Evolutionary conservation across 352 stramenopile genomes (phyloP).

Genomic region (Phytophthora meadii): DNA sequence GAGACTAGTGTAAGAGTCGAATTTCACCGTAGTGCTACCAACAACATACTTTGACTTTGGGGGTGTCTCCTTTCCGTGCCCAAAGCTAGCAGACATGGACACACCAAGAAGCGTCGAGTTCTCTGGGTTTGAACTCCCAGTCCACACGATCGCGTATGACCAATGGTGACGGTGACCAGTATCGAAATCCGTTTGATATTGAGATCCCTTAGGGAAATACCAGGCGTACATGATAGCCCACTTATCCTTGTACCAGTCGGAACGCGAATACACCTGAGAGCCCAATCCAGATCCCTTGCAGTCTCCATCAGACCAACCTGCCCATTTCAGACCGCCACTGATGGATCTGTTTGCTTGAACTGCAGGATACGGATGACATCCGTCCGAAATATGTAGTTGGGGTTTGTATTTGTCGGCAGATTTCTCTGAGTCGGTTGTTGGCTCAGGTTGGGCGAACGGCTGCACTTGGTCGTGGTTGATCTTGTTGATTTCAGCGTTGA

Average conservation of each 20-base stretch:
- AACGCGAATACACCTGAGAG: slow-evolving; percentile 33
- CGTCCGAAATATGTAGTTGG: slow-evolving; percentile 9
- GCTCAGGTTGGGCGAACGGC: slow-evolving; percentile 7
- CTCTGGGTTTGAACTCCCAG: not conserved
- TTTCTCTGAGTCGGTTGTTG: slow-evolving; percentile 14
- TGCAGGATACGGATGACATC: slow-evolving; percentile 21
- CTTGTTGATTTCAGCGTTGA: not conserved
- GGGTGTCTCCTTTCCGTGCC: slow-evolving; percentile 5
- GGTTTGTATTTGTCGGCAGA: slow-evolving; percentile 18
- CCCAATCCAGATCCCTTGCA: slow-evolving; percentile 25
- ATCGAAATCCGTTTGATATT: not conserved
- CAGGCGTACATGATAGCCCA: slow-evolving; percentile 34
- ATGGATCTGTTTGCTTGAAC: slow-evolving; percentile 7
- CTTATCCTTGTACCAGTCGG: slow-evolving; percentile 23
- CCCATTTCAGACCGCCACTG: slow-evolving; percentile 14
- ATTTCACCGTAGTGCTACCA: slow-evolving; percentile 10
- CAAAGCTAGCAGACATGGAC: slow-evolving; percentile 9
- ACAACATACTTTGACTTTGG: slow-evolving; percentile 18
- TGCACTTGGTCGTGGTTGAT: slow-evolving; percentile 16
- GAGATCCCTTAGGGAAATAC: slow-evolving; percentile 21
- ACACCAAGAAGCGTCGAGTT: slow-evolving; percentile 25
- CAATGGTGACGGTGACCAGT: slow-evolving; percentile 12
- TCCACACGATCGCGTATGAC: slow-evolving; percentile 17
- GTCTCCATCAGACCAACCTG: slow-evolving; percentile 20
- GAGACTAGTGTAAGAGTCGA: slow-evolving; percentile 2